Evolutionary conservation across 257 asterid genomes (phyloP), one percentile per base, ranked within the genome.

Genomic region (Euphrasia confusa): DNA sequence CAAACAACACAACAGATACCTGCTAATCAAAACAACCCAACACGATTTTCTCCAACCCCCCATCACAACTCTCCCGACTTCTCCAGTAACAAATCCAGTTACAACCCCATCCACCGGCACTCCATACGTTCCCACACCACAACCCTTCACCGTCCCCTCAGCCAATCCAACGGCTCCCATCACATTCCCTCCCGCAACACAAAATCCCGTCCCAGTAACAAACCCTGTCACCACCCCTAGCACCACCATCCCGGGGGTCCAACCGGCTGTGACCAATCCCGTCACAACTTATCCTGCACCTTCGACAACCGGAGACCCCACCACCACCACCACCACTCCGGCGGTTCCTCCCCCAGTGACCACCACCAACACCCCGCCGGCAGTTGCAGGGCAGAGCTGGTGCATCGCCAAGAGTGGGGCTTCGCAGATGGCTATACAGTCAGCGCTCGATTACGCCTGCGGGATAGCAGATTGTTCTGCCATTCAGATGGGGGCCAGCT

Each of bases 371-470:
- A 68, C 24, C 24, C 24, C 80, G 33, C 86, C 89, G 0, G 78
- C 78, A 0, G 55, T 54, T 24, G 47, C 83, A 2, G 95, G 96
- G 58, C 94, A 86, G 86, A 75, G 85, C 76, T 92, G 96, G 96
- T 92, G 99, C 40, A 85, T 92, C 49, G 99, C 94, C 0, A 88
- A 69, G 73, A 67, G 81, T 47, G 98, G 98, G 11, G 55, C 55
- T 21, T 60, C 72, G 13, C 86, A 84, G 47, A 65, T 61, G 26
- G 61, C 81, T 30, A 66, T 89, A 53, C 97, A 92, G 62, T 45
- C 84, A 0, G 97, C 93, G 1, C 84, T 92, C 13, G 97, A 92
- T 67, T 92, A 92, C 60, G 97, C 99, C 0, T 92, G 99, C 71
- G 99, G 99, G 69, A 69, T 74, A 2, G 96, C 89, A 11, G 99